Evolutionary conservation across 139 green algal genomes (phyloP), one percentile per base, ranked within the genome.

Genomic region (Coelastrella sp.): DNA sequence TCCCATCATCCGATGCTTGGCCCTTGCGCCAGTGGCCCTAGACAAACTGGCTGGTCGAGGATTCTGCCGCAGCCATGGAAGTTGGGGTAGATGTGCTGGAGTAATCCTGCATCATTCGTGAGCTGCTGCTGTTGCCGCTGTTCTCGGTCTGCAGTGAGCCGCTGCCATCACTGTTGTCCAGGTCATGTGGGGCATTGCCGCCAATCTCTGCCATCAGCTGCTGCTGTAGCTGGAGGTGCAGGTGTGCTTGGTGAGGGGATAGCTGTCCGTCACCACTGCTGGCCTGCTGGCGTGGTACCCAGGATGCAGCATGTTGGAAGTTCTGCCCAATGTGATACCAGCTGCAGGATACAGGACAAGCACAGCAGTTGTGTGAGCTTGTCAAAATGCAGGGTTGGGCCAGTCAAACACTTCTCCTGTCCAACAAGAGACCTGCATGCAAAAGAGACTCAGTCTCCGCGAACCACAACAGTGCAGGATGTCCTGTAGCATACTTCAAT

Each of bases 291-390:
- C 60, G 10, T 60, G 32, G 13, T 64, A 4, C 77, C 57, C 32
- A 71, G 5, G 13, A 56, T 83, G 77, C 77, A 10, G 77, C 58
- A 17, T 83, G 77, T 32, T 66, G 77, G 14, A 64, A 23, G 54
- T 83, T 83, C 54, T 83, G 77, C 23, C 77, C 77, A 19, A 83
- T 47, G 17, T 83, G 32, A 8, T 83, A 66, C 77, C 77, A 83
- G n/a, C 77, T 83, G 77, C 77, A 65, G 17, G 32, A 47, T 47
- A 47, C 32, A 47, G 32, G 32, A 47, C 32, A 47, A 47, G 32
- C 32, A 47, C 32, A 47, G 32, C 32, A 47, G 32, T 47, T 47
- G 32, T 47, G 32, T 47, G 32, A 47, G 32, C 32, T 47, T 47
- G 32, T 47, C 32, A 47, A 47, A 47, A 47, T 47, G 32, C 32